Percentiles rank a stretch among this genome's conserved stretches.
These are phyloP conservation scores for Flaveria bidentis DNA, from an alignment of 129 eudicot genomes.

Conservation along the genomic window DNA sequence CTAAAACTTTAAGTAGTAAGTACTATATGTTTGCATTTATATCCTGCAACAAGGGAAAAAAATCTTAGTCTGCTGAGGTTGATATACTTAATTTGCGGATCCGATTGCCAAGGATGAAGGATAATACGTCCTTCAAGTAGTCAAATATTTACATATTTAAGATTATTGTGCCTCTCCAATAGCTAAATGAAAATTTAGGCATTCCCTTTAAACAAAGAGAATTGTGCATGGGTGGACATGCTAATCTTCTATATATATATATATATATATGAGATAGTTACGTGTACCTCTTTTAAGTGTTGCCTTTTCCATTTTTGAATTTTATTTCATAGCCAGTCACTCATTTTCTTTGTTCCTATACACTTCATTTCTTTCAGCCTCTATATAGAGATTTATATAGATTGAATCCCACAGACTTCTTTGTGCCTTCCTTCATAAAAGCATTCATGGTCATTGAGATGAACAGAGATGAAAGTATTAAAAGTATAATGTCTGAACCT, in stretches of 20 bases:
- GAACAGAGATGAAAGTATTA: constrained; percentile 59
- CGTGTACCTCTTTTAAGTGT: background rate
- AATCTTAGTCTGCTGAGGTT: constrained; percentile 7
- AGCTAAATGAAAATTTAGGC: background rate
- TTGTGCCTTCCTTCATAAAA: constrained; percentile 67
- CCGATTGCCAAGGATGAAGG: constrained; percentile 4
- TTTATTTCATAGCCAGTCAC: background rate
- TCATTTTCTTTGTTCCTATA: constrained; percentile 13
- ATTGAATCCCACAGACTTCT: constrained; percentile 66
- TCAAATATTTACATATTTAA: background rate
- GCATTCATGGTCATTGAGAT: constrained; percentile 48
- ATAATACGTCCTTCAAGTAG: background rate
- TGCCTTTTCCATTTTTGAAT: background rate
- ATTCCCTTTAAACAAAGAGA: background rate
- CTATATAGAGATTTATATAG: constrained; percentile 66
- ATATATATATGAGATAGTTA: background rate
- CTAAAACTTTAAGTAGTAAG: background rate
- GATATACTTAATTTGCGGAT: constrained; percentile 6
- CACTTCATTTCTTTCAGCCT: constrained; percentile 52
- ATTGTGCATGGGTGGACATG: constrained; percentile 4
- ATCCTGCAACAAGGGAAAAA: background rate
- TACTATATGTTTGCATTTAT: background rate
- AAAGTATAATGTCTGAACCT: constrained; percentile 79
- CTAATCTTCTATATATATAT: background rate
- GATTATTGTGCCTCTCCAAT: background rate